phyloP scores from a whole-genome alignment of 148 eudicot species.

The Rhododendron williamsianum region DNA sequence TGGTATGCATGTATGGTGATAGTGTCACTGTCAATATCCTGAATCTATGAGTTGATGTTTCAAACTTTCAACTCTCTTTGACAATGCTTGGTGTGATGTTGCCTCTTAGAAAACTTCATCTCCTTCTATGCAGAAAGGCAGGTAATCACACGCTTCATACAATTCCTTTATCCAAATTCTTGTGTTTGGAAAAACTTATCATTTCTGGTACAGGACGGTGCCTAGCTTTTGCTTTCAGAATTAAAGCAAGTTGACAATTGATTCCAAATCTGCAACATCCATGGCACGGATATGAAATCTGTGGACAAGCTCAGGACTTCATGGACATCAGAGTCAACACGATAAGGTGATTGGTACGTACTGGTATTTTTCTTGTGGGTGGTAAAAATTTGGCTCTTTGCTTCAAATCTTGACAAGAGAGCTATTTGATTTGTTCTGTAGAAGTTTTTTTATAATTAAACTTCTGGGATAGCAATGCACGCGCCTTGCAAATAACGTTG shows the following conservation, averaged over 20 bases:
- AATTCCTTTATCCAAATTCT: neutral
- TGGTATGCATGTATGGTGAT: neutral
- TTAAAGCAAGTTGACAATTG: neutral
- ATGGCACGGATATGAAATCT: neutral
- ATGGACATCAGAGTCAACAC: neutral
- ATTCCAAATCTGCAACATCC: neutral
- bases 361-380: neutral
- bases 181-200: conserved; percentile 2
- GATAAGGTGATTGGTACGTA: neutral
- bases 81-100: neutral
- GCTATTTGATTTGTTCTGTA: neutral
- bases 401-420: neutral
- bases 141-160: neutral
- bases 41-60: neutral
- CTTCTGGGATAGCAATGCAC: neutral
- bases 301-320: conserved; percentile 5
- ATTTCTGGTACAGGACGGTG: neutral
- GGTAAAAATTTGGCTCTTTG: neutral
- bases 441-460: neutral
- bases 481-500: neutral
- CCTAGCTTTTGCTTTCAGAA: neutral
- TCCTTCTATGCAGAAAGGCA: neutral
- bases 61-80: too few relatives aligned
- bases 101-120: neutral
- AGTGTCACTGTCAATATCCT: neutral